Evolutionary conservation across 2,329 filamentous ascomycete species (phyloP).

Genomic region (Fusarium buxicola): DNA sequence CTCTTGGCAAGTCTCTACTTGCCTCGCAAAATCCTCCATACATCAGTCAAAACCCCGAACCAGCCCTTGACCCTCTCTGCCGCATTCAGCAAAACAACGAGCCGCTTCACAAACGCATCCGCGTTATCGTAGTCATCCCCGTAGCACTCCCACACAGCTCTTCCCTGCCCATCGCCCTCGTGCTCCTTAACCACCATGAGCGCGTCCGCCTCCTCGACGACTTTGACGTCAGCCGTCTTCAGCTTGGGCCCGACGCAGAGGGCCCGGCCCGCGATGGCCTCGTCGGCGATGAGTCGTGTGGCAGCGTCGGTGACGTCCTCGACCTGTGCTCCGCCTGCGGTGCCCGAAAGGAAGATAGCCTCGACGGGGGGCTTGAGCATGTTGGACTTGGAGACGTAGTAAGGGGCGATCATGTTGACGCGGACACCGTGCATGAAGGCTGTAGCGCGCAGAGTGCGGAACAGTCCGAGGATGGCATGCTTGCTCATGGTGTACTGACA

Average conservation of each 20-base stretch:
- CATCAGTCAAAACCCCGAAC: conserved; percentile 58
- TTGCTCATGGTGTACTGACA: conserved; percentile 71
- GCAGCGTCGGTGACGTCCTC: conserved; percentile 73
- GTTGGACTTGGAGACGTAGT: conserved; percentile 72
- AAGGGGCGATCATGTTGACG: conserved; percentile 74
- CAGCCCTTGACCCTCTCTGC: conserved; percentile 64
- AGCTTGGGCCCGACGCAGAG: conserved; percentile 69
- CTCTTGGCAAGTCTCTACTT: conserved; percentile 26
- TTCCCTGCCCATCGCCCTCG: conserved; percentile 54
- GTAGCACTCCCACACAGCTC: conserved; percentile 70
- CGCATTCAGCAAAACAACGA: conserved; percentile 65
- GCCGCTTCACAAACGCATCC: conserved; percentile 66
- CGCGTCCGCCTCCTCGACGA: conserved; percentile 50
- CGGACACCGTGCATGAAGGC: conserved; percentile 62
- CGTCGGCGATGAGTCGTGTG: conserved; percentile 70
- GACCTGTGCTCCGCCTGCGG: conserved; percentile 59
- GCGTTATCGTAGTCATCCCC: conserved; percentile 67
- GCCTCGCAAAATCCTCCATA: conserved; percentile 39
- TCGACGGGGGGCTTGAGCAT: conserved; percentile 60
- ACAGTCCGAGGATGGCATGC: conserved; percentile 74
- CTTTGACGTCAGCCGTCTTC: conserved; percentile 34
- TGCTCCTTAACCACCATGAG: conserved; percentile 45
- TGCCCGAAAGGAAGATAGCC: conserved; percentile 66
- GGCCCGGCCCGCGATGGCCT: conserved; percentile 65
- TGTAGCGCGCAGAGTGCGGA: conserved; percentile 66